Conservation (phyloP, 495 filamentous ascomycete species). For the Glonium stellatum region DNA sequence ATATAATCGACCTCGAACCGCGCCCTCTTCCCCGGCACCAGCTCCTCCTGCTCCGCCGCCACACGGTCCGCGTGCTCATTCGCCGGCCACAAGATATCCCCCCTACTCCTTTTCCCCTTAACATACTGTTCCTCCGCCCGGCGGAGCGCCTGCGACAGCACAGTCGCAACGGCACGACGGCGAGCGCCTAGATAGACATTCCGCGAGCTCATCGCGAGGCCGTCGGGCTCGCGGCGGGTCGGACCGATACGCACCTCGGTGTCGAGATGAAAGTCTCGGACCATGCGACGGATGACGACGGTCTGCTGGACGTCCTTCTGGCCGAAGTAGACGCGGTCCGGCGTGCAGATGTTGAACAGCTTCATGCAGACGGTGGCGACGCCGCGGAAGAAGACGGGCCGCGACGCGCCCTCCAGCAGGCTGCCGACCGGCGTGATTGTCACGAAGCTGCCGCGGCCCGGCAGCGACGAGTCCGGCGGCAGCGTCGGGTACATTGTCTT, state of each 20-base stretch:
- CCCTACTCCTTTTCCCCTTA: constrained; percentile 49
- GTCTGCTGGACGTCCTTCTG: constrained; percentile 98
- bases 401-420: constrained; percentile 71
- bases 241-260: constrained; percentile 64
- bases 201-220: constrained; percentile 85
- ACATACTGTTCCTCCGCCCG: constrained; percentile 63
- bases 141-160: constrained; percentile 59
- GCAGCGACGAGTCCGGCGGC: constrained; percentile 68
- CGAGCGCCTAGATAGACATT: constrained; percentile 86
- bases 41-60: constrained; percentile 53
- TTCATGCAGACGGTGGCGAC: constrained; percentile 98
- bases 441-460: constrained; percentile 78
- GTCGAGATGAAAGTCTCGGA: constrained; percentile 79
- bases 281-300: constrained; percentile 77
- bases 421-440: constrained; percentile 76
- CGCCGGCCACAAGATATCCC: constrained; percentile 62
- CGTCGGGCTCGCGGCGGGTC: constrained; percentile 73
- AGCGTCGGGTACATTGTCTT: constrained; percentile 79
- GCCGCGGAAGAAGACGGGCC: constrained; percentile 94
- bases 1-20: constrained; percentile 83
- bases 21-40: constrained; percentile 56
- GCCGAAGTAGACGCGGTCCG: constrained; percentile 89
- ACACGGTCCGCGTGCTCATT: constrained; percentile 44
- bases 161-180: constrained; percentile 62
- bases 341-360: constrained; percentile 84